Conservation (phyloP, 768 basidiomycete genomes). For the Trametopsis cervina region DNA sequence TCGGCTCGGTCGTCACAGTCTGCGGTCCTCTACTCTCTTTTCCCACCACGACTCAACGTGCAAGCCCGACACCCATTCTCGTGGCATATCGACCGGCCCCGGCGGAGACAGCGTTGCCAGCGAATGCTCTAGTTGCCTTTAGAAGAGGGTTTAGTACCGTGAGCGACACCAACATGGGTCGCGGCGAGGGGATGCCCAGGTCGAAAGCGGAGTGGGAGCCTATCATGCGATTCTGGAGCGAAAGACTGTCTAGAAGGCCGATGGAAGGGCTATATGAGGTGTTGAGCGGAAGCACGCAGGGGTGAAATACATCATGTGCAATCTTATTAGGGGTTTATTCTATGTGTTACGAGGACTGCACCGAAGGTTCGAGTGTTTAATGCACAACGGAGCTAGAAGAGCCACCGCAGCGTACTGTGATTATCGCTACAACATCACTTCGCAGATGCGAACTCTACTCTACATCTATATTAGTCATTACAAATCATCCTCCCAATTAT, state of each 20-base stretch:
- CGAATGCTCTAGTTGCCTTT: slow-evolving; percentile 43
- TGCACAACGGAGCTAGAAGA: too few species aligned
- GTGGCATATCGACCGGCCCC: slow-evolving; percentile 49
- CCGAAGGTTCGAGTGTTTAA: too few species aligned
- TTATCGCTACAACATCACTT: too few species aligned
- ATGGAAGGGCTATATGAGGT: slow-evolving; percentile 64
- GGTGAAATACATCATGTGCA: too few species aligned
- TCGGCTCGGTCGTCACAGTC: slow-evolving; percentile 65
- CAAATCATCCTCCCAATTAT: slow-evolving; percentile 51
- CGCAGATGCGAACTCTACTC: too few species aligned
- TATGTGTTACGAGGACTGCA: too few species aligned
- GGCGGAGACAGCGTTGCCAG: slow-evolving; percentile 35
- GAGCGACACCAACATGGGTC: slow-evolving; percentile 39
- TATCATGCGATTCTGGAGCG: slow-evolving; percentile 86
- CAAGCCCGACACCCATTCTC: slow-evolving; percentile 56
- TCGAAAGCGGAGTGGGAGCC: slow-evolving; percentile 75
- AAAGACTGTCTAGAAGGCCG: slow-evolving; percentile 47
- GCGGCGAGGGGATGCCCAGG: slow-evolving; percentile 62
- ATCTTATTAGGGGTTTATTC: too few species aligned
- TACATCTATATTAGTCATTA: slow-evolving; percentile 11
- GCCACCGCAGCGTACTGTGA: too few species aligned
- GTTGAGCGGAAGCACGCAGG: slow-evolving; percentile 32
- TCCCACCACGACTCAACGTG: slow-evolving; percentile 39
- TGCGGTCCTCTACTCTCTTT: slow-evolving; percentile 74
- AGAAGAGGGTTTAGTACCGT: slow-evolving; percentile 52